A percentile compares a stretch with the other conserved stretches of the same genome.
Conservation (phyloP, 371 early-diverging fungal species). For the Parasitella parasitica region DNA sequence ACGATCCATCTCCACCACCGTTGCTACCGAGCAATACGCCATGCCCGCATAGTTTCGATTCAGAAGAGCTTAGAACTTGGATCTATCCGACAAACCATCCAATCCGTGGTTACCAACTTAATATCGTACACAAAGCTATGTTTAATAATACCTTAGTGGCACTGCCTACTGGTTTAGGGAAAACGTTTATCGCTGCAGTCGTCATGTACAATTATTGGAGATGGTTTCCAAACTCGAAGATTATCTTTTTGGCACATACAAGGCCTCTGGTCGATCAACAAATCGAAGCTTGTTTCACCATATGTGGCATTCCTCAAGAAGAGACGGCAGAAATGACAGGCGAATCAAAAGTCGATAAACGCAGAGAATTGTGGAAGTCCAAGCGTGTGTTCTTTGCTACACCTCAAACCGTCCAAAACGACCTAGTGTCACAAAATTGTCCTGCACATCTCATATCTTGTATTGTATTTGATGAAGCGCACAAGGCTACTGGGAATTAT, state of each 20-base stretch:
- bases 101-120: conserved; percentile 85
- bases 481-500: conserved; percentile 83
- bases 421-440: conserved; percentile 61
- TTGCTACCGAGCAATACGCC: conserved; percentile 13
- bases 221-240: conserved; percentile 90
- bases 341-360: conserved; percentile 48
- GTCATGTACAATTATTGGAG: conserved; percentile 93
- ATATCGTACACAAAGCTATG: conserved; percentile 78
- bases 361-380: conserved; percentile 52
- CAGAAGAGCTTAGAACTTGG: conserved; percentile 65
- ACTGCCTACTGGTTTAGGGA: conserved; percentile 90
- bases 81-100: conserved; percentile 81
- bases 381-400: conserved; percentile 87
- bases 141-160: conserved; percentile 88
- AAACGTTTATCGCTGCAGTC: conserved; percentile 96
- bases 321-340: conserved; percentile 82
- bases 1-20: conserved; percentile 23
- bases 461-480: conserved; percentile 93
- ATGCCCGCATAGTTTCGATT: conserved; percentile 52
- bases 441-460: conserved; percentile 60
- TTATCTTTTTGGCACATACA: conserved; percentile 94
- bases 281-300: conserved; percentile 80
- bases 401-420: conserved; percentile 89
- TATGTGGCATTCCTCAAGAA: conserved; percentile 68
- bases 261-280: conserved; percentile 92